phyloP scores from a whole-genome alignment of 306 rosid genomes.

The Acacia acuminata region DNA sequence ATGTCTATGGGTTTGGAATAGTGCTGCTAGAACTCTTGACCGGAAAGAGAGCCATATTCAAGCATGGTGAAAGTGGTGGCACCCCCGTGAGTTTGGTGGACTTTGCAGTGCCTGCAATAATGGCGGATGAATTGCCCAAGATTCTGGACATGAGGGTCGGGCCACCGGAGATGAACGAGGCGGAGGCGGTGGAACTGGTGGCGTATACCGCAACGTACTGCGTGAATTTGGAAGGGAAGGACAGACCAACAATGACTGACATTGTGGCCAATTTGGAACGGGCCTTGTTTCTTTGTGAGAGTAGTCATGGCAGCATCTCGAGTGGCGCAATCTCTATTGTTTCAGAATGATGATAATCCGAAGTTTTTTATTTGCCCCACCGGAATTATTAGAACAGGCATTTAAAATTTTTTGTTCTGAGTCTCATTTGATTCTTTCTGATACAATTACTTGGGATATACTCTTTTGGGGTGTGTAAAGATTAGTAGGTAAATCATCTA shows the following conservation, averaged over 20 bases:
- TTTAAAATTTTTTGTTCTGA: slow-evolving; percentile 26
- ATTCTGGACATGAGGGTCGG: slow-evolving; percentile 74
- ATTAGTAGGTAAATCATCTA: slow-evolving; percentile 33
- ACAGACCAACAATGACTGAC: slow-evolving; percentile 89
- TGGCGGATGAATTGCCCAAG: slow-evolving; percentile 62
- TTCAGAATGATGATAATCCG: slow-evolving; percentile 58
- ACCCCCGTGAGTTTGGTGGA: slow-evolving; percentile 73
- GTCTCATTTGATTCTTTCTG: slow-evolving; percentile 38
- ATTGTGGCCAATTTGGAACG: slow-evolving; percentile 91
- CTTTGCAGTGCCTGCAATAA: slow-evolving; percentile 73
- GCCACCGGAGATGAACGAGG: slow-evolving; percentile 66
- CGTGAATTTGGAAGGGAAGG: slow-evolving; percentile 92
- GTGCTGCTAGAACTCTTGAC: slow-evolving; percentile 88
- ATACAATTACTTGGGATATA: slow-evolving; percentile 32
- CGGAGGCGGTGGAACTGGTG: slow-evolving; percentile 88
- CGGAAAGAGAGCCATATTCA: slow-evolving; percentile 93
- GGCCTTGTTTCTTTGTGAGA: slow-evolving; percentile 73
- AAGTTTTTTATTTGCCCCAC: neutral
- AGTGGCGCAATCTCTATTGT: slow-evolving; percentile 72
- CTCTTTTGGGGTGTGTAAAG: slow-evolving; percentile 34
- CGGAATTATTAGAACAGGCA: slow-evolving; percentile 16
- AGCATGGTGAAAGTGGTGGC: slow-evolving; percentile 55
- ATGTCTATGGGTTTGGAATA: slow-evolving; percentile 92
- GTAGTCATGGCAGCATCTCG: slow-evolving; percentile 80
- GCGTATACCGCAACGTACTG: slow-evolving; percentile 89